phyloP scores from a whole-genome alignment of 2,329 filamentous ascomycete genomes.

The Cytospora leucostoma region DNA sequence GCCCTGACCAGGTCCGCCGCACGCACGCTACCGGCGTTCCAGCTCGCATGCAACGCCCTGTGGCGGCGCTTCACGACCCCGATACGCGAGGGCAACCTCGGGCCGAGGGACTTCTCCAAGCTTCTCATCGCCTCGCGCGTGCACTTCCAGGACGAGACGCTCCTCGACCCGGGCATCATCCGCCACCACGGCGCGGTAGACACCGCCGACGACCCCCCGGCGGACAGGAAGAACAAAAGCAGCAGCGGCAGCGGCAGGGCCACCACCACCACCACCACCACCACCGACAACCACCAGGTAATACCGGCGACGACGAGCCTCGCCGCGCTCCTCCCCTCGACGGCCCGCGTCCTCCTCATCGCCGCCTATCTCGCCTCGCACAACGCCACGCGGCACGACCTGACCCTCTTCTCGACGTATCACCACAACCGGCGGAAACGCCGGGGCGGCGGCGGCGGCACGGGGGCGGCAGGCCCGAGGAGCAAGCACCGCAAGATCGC shows the following conservation, averaged over 20 bases:
- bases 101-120: conserved; percentile 79
- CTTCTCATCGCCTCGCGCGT: conserved; percentile 71
- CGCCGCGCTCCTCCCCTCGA: conserved; percentile 65
- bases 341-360: conserved; percentile 72
- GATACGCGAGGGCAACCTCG: conserved; percentile 70
- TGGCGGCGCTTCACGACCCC: conserved; percentile 87
- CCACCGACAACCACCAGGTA: not conserved
- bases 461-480: conserved; percentile 37
- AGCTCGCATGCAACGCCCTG: conserved; percentile 67
- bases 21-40: conserved; percentile 74
- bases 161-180: conserved; percentile 66
- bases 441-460: conserved; percentile 54
- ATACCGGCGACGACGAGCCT: conserved; percentile 45
- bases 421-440: conserved; percentile 53
- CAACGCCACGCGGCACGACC: conserved; percentile 73
- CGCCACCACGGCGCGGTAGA: conserved; percentile 30
- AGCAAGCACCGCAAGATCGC: conserved; percentile 71
- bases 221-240: not conserved
- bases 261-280: conserved; percentile 5
- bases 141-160: conserved; percentile 72
- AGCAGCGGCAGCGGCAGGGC: not conserved
- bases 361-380: conserved; percentile 81
- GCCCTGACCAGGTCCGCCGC: conserved; percentile 78
- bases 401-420: conserved; percentile 73
- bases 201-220: not conserved